Evolutionary conservation across 1,284 basidiomycete species (phyloP).

Genomic region (Grifola frondosa): DNA sequence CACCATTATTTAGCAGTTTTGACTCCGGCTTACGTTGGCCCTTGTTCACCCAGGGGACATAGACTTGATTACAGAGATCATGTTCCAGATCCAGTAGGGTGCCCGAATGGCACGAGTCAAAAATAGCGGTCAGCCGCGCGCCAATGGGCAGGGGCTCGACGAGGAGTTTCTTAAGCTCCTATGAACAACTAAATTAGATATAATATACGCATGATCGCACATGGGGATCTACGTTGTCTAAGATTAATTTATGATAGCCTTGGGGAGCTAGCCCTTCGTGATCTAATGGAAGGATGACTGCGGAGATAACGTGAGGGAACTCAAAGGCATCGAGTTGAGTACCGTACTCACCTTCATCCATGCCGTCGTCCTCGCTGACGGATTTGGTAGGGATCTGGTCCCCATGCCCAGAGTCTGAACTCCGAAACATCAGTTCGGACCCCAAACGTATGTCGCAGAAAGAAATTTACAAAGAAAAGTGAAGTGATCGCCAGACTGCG

Average conservation of each 20-base stretch:
- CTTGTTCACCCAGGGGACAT: conserved; percentile 47
- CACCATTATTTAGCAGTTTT: conserved; percentile 5
- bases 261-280: conserved; percentile 6
- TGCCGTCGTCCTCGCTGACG: conserved; percentile 19
- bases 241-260: conserved; percentile 21
- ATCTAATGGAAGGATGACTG: conserved; percentile 23
- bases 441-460: not conserved
- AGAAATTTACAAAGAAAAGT: conserved; percentile 17
- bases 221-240: conserved; percentile 39
- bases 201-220: not conserved
- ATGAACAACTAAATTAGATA: not conserved
- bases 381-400: conserved; percentile 14
- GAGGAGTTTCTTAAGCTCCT: conserved; percentile 41
- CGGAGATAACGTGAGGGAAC: conserved; percentile 11
- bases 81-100: conserved; percentile 47
- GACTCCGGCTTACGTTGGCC: conserved; percentile 31
- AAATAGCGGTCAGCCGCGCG: conserved; percentile 42
- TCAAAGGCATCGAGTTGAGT: not conserved
- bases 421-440: not conserved
- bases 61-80: conserved; percentile 45
- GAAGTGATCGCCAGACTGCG: conserved; percentile 14
- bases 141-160: conserved; percentile 41
- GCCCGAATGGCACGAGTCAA: conserved; percentile 50
- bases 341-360: conserved; percentile 35
- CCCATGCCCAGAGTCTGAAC: conserved; percentile 19